Conservation (phyloP, 768 basidiomycete genomes). For the Mycena maculata region DNA sequence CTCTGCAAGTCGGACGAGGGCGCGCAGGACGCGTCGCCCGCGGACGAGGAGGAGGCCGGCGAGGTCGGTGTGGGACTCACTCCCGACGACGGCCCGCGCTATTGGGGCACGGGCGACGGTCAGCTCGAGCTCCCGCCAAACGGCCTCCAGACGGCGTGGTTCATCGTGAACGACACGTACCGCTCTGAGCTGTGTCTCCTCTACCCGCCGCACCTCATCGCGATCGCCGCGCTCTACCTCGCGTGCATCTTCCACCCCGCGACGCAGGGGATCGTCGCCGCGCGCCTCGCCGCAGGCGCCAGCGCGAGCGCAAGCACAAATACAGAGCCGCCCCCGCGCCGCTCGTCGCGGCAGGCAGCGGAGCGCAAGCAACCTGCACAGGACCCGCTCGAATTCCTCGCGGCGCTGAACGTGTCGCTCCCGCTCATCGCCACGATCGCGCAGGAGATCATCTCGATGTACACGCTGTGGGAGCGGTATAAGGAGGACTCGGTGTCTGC, state of each 20-base stretch:
- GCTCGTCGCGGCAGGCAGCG: slow-evolving; percentile 64
- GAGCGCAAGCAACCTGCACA: slow-evolving; percentile 57
- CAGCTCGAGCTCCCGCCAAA: slow-evolving; percentile 80
- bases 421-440: slow-evolving; percentile 84
- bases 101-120: slow-evolving; percentile 86
- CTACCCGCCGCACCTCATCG: slow-evolving; percentile 95
- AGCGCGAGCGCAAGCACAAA: slow-evolving; percentile 17
- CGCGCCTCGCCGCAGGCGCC: slow-evolving; percentile 46
- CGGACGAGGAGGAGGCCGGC: slow-evolving; percentile 63
- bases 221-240: slow-evolving; percentile 91
- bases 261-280: slow-evolving; percentile 57
- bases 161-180: slow-evolving; percentile 96
- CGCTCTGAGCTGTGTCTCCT: slow-evolving; percentile 93
- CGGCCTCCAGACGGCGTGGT: slow-evolving; percentile 94
- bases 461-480: slow-evolving; percentile 90
- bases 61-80: slow-evolving; percentile 62
- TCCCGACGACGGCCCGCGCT: slow-evolving; percentile 67
- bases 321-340: slow-evolving; percentile 55
- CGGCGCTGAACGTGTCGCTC: slow-evolving; percentile 87
- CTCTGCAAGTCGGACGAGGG: slow-evolving; percentile 67
- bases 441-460: slow-evolving; percentile 92
- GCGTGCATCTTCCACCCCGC: slow-evolving; percentile 80
- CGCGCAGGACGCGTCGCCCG: slow-evolving; percentile 55
- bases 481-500: slow-evolving; percentile 67
- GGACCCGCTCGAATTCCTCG: slow-evolving; percentile 85